These are phyloP conservation scores for Verticillium zaregamsianum DNA, from an alignment of 2,329 filamentous ascomycete genomes.

Conservation along the genomic window DNA sequence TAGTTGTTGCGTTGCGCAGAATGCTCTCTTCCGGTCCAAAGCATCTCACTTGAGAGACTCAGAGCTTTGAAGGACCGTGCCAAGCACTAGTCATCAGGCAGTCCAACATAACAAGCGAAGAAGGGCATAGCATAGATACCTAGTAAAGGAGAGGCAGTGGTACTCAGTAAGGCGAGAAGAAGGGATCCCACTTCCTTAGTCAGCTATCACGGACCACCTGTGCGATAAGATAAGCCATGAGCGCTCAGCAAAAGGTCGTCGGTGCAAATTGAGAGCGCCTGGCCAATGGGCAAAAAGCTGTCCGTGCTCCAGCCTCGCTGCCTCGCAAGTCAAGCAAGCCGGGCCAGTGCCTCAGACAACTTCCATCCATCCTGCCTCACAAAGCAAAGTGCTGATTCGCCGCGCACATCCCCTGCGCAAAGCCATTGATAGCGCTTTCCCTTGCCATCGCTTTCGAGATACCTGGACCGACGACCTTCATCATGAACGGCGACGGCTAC, in stretches of 20 bases:
- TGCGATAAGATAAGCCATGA: neutral
- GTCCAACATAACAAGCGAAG: no score
- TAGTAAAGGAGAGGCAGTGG: no score
- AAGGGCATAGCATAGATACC: no score
- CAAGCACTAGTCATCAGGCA: no score
- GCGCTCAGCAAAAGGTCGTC: neutral
- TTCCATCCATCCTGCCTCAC: neutral
- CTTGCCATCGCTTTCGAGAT: neutral
- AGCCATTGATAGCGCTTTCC: neutral
- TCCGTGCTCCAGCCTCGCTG: neutral
- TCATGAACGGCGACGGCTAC: conserved; percentile 15
- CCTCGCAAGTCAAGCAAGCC: neutral
- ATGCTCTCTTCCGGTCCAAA: no score
- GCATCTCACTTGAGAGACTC: no score
- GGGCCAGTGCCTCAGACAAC: neutral
- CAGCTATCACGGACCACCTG: neutral
- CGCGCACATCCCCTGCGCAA: neutral
- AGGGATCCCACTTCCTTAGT: neutral
- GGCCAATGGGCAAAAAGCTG: neutral
- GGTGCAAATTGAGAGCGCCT: neutral
- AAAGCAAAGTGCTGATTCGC: neutral
- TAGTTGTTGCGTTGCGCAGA: no score
- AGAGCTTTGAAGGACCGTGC: no score
- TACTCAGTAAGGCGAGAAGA: no score
- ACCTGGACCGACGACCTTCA: conserved; percentile 1